Conservation (phyloP, 2,329 filamentous ascomycete species). For the Purpureocillium takamizusanense region DNA sequence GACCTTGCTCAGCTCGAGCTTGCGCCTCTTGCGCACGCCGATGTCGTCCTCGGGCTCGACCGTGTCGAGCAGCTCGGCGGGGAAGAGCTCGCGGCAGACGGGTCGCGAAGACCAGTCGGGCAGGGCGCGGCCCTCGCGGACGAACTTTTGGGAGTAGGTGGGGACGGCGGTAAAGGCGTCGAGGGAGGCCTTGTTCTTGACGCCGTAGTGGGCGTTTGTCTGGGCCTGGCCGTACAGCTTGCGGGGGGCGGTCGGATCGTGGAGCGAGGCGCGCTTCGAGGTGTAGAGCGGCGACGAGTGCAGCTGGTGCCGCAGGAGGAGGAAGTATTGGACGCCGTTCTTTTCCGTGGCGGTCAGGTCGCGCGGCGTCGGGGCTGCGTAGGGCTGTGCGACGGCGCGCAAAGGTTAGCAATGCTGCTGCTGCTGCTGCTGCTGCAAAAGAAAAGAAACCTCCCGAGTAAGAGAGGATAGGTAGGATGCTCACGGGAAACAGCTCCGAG, state of each 20-base stretch:
- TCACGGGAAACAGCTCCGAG: slow-evolving; percentile 50
- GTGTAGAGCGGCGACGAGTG: slow-evolving; percentile 49
- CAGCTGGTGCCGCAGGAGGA: slow-evolving; percentile 47
- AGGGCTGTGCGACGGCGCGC: slow-evolving; percentile 30
- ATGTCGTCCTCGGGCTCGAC: slow-evolving; percentile 34
- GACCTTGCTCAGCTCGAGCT: slow-evolving; percentile 36
- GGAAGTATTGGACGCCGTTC: slow-evolving; percentile 38
- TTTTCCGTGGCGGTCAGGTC: slow-evolving; percentile 34
- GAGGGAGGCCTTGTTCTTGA: slow-evolving; percentile 44
- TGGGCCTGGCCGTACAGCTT: slow-evolving; percentile 48
- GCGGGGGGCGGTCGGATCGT: slow-evolving; percentile 29
- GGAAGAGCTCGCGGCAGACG: slow-evolving; percentile 45
- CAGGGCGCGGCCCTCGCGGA: slow-evolving; percentile 39
- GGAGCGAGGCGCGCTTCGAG: slow-evolving; percentile 34
- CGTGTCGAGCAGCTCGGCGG: slow-evolving; percentile 44
- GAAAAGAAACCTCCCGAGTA: not conserved
- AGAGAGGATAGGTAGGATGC: slow-evolving; percentile 8
- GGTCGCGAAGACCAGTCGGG: slow-evolving; percentile 43
- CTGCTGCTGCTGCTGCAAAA: too few species aligned
- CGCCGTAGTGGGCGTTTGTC: slow-evolving; percentile 45
- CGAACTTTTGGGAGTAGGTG: slow-evolving; percentile 48
- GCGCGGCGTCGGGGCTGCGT: slow-evolving; percentile 36
- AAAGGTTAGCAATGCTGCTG: too few species aligned
- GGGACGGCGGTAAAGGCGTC: slow-evolving; percentile 51
- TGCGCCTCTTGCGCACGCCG: slow-evolving; percentile 32